Percentiles rank a stretch among this genome's conserved stretches.
These are phyloP conservation scores for Canna indica DNA, from an alignment of 176 grass and related monocot genomes.

Conservation along the genomic window DNA sequence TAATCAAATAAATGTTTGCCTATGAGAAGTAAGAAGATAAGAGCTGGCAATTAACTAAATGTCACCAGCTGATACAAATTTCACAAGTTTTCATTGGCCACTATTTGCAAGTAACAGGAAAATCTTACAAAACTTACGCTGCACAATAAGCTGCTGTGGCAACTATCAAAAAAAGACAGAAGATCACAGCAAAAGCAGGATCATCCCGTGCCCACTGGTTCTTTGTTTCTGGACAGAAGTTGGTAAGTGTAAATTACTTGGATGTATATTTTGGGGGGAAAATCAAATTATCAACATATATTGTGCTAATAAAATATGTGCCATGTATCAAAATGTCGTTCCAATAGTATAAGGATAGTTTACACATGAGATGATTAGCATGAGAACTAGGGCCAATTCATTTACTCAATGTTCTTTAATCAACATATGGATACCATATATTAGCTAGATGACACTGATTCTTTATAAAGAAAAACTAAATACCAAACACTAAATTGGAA, in stretches of 20 bases:
- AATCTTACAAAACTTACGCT: conserved; percentile 52
- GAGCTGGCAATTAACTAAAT: background rate
- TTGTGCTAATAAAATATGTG: background rate
- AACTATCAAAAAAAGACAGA: conserved; percentile 84
- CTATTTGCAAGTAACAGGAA: background rate
- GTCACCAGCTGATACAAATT: background rate
- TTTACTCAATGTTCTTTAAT: background rate
- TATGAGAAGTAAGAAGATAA: background rate
- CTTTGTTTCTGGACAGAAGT: conserved; percentile 76
- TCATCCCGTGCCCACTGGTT: conserved; percentile 98
- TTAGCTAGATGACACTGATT: no score
- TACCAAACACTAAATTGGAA: conserved; percentile 6
- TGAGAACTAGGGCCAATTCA: background rate
- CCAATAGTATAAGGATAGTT: background rate
- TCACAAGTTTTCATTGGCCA: background rate
- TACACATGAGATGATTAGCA: background rate
- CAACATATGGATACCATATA: background rate
- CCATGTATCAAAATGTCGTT: background rate
- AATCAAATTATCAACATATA: background rate
- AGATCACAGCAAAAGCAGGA: conserved; percentile 92
- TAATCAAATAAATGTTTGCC: background rate
- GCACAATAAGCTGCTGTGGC: conserved; percentile 83
- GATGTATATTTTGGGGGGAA: background rate
- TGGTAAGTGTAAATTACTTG: background rate
- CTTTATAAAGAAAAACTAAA: background rate